These are phyloP conservation scores for Agrocybe praecox DNA, from an alignment of 768 basidiomycete genomes.

Conservation along the genomic window DNA sequence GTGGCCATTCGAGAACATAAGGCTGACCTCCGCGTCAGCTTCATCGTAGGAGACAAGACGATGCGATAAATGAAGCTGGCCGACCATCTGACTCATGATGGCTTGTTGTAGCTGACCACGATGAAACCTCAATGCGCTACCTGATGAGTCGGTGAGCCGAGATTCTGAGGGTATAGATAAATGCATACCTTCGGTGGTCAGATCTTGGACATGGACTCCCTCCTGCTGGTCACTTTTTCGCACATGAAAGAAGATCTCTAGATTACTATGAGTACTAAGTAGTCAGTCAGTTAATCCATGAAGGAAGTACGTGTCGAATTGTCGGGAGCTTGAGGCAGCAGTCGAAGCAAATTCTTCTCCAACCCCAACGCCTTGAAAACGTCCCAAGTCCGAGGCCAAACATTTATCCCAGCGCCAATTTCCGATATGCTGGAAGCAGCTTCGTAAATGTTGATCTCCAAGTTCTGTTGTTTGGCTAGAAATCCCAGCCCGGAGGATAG, in stretches of 20 bases:
- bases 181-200: constrained; percentile 22
- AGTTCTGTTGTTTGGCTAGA: constrained; percentile 17
- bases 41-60: constrained; percentile 32
- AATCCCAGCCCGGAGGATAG: constrained; percentile 19
- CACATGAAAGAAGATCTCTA: constrained; percentile 21
- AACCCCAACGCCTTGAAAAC: constrained; percentile 41
- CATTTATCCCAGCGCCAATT: constrained; percentile 45
- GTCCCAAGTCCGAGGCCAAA: constrained; percentile 43
- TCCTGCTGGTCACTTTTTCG: constrained; percentile 35
- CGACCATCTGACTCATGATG: constrained; percentile 30
- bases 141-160: constrained; percentile 15
- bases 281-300: background rate
- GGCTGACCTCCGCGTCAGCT: constrained; percentile 19
- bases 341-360: constrained; percentile 18
- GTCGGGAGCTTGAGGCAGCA: constrained; percentile 18
- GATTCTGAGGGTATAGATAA: background rate
- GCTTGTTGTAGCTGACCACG: constrained; percentile 37
- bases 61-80: constrained; percentile 36
- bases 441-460: constrained; percentile 44
- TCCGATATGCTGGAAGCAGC: constrained; percentile 38
- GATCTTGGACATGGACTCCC: constrained; percentile 28
- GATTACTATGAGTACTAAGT: background rate
- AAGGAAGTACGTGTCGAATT: constrained; percentile 10
- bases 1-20: constrained; percentile 40
- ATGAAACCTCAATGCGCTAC: constrained; percentile 33